Conservation (phyloP, 805 yeast genomes). For the Metschnikowia koreensis region DNA sequence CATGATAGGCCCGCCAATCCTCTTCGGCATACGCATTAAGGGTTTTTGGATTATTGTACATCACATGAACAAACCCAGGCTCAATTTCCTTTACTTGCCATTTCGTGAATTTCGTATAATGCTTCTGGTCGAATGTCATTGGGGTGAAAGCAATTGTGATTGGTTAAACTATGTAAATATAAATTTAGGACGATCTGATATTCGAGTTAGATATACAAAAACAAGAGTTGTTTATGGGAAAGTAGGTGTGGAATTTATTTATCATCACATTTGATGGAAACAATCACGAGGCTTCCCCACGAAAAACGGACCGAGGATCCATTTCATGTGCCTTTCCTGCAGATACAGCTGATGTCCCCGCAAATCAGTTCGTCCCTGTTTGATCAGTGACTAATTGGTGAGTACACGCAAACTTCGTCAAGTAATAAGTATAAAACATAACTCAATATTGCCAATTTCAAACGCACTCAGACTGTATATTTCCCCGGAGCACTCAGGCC, state of each 20-base stretch:
- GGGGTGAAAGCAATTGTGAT: not conserved
- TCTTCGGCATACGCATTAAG: slow-evolving; percentile 57
- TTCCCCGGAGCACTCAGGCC: slow-evolving; percentile 44
- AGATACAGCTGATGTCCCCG: not conserved
- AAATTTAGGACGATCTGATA: too few species aligned
- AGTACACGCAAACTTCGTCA: not conserved
- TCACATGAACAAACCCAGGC: slow-evolving; percentile 53
- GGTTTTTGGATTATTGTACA: slow-evolving; percentile 58
- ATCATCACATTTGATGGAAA: not conserved
- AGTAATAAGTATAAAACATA: not conserved
- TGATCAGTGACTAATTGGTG: not conserved
- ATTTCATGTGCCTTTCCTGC: not conserved
- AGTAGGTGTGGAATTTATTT: too few species aligned
- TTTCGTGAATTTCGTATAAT: slow-evolving; percentile 11
- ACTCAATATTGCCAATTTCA: not conserved
- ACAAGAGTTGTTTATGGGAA: too few species aligned
- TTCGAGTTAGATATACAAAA: too few species aligned
- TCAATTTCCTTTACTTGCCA: slow-evolving; percentile 43
- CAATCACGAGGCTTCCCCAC: not conserved
- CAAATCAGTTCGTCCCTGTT: not conserved
- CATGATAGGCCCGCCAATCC: slow-evolving; percentile 58
- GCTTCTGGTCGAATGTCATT: slow-evolving; percentile 10
- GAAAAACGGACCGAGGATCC: not conserved
- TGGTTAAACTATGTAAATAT: not conserved
- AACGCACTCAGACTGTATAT: slow-evolving; percentile 40